Conservation (phyloP, 495 filamentous ascomycete genomes). For the Annulohypoxylon stygium region DNA sequence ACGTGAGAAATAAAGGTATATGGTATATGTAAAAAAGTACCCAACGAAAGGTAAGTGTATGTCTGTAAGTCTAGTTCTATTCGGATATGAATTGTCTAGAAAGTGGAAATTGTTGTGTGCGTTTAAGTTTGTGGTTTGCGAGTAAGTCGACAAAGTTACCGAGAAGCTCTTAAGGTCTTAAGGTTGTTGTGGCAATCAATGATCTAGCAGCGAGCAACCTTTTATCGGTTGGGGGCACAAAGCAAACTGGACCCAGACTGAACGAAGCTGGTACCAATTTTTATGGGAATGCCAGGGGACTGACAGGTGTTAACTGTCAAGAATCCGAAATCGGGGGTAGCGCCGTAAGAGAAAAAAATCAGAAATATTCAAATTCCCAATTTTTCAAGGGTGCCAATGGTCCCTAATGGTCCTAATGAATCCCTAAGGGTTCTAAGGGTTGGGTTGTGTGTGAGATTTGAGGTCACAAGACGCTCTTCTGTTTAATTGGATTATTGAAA, state of each 20-base stretch:
- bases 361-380: slow-evolving; percentile 1
- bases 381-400: not conserved
- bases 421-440: not conserved
- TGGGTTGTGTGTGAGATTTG: slow-evolving; percentile 17
- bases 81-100: not conserved
- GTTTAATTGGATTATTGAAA: slow-evolving; percentile 34
- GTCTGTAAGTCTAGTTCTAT: slow-evolving; percentile 4
- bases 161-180: not conserved
- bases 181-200: slow-evolving; percentile 4
- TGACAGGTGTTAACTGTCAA: not conserved
- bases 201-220: slow-evolving; percentile 25
- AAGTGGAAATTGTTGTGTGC: not conserved
- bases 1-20: not conserved
- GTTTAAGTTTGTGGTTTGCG: slow-evolving; percentile 3
- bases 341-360: slow-evolving; percentile 12
- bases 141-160: slow-evolving; percentile 15
- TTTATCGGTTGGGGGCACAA: slow-evolving; percentile 22
- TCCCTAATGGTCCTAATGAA: no score
- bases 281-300: slow-evolving; percentile 38
- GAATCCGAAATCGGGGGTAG: slow-evolving; percentile 43
- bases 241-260: slow-evolving; percentile 17
- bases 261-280: slow-evolving; percentile 25
- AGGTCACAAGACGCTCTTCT: slow-evolving; percentile 38
- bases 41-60: not conserved
- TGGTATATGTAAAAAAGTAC: not conserved